Conservation (phyloP, 139 green algal species). For the Closterium sp. region DNA sequence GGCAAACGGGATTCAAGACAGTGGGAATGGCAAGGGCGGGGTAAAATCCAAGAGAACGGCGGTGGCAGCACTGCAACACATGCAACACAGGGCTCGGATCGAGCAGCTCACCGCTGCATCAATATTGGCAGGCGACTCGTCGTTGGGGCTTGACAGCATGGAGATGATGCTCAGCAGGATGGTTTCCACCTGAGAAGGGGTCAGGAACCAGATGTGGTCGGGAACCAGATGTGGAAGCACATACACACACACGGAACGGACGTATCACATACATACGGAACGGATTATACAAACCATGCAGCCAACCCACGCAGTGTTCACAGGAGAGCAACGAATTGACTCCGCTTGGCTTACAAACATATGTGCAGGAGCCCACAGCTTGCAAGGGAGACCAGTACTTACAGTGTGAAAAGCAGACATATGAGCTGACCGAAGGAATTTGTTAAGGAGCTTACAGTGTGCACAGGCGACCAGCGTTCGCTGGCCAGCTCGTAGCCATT, state of each 20-base stretch:
- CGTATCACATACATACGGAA: no score
- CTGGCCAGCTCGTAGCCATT: conserved; percentile 90
- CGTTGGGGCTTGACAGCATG: conserved; percentile 98
- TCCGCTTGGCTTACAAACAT: background rate
- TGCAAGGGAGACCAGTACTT: no score
- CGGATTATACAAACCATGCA: no score
- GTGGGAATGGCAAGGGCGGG: no score
- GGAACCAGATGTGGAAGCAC: no score
- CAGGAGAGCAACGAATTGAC: background rate
- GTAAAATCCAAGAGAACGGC: no score
- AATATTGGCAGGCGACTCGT: conserved; percentile 98
- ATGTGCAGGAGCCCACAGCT: background rate
- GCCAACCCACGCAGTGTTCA: background rate
- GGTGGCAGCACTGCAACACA: background rate
- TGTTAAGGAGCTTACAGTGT: conserved; percentile 73
- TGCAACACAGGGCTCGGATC: background rate
- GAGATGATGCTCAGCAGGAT: conserved; percentile 99
- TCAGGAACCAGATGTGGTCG: background rate
- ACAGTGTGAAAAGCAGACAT: background rate
- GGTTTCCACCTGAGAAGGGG: conserved; percentile 81
- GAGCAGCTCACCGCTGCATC: conserved; percentile 75
- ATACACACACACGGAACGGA: no score
- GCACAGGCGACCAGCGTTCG: conserved; percentile 95
- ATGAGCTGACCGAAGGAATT: no score
- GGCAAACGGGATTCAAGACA: no score